These are phyloP conservation scores for Fusarium devonianum DNA, from an alignment of 2,329 filamentous ascomycete species.

Conservation along the genomic window DNA sequence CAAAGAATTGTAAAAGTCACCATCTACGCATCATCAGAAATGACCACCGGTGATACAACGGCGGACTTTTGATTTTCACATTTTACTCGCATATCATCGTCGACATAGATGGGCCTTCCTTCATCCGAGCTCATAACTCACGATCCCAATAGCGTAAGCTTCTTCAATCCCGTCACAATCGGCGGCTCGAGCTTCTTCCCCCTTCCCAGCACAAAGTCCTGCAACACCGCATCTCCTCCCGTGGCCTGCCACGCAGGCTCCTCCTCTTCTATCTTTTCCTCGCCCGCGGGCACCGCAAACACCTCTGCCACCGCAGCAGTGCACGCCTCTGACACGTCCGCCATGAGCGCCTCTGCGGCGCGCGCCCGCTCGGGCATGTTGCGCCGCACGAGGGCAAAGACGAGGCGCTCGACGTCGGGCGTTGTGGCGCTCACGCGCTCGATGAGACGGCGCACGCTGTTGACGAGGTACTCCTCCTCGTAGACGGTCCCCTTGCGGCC, in stretches of 20 bases:
- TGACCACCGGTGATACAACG: too few relatives aligned
- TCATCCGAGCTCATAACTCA: conserved; percentile 16
- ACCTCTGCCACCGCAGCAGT: conserved; percentile 72
- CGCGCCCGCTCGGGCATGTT: conserved; percentile 88
- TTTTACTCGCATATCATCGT: conserved; percentile 3
- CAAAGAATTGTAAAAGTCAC: too few relatives aligned
- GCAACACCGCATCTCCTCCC: conserved; percentile 61
- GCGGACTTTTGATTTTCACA: too few relatives aligned
- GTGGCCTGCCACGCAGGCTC: conserved; percentile 46
- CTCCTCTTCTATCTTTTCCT: conserved; percentile 32
- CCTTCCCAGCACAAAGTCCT: conserved; percentile 57
- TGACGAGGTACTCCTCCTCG: conserved; percentile 96
- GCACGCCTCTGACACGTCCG: conserved; percentile 77
- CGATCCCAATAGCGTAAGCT: conserved; percentile 59
- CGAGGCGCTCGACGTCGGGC: conserved; percentile 75
- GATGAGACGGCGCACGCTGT: conserved; percentile 81
- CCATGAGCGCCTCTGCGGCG: conserved; percentile 76
- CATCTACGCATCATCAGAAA: too few relatives aligned
- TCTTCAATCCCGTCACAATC: conserved; percentile 57
- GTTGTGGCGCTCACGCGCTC: conserved; percentile 79
- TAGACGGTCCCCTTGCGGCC: conserved; percentile 98
- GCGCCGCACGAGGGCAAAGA: conserved; percentile 78
- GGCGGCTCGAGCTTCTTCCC: conserved; percentile 57
- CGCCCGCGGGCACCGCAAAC: conserved; percentile 52
- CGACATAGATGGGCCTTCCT: conserved; percentile 6